Percentiles rank a stretch among this genome's conserved stretches.
These are phyloP conservation scores for Aspergillus oerlinghausenensis DNA, from an alignment of 2,329 filamentous ascomycete species.

Conservation along the genomic window DNA sequence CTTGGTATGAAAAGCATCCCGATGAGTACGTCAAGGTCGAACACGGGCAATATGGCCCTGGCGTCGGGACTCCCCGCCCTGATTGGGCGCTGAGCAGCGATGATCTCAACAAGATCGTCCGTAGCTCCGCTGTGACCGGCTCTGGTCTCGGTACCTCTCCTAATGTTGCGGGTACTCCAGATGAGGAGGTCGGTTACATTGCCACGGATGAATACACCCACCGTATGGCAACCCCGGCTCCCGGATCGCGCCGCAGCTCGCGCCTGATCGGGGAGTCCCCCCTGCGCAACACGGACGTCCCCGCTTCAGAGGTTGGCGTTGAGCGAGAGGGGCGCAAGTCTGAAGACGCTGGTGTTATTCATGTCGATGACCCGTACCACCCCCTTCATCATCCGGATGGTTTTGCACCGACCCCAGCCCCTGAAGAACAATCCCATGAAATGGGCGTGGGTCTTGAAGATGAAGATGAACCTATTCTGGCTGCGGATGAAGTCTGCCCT, in stretches of 20 bases:
- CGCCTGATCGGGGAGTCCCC: constrained; percentile 49
- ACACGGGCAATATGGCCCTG: constrained; percentile 58
- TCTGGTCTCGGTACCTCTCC: constrained; percentile 54
- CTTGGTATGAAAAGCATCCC: constrained; percentile 90
- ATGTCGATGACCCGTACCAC: constrained; percentile 65
- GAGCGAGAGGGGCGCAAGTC: constrained; percentile 6
- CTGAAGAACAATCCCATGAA: constrained; percentile 45
- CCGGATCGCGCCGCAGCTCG: constrained; percentile 39
- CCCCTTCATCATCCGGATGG: constrained; percentile 43
- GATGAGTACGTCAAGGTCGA: constrained; percentile 72
- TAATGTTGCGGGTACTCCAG: constrained; percentile 68
- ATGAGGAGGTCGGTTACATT: constrained; percentile 84
- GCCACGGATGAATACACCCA: constrained; percentile 80
- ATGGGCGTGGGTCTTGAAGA: constrained; percentile 50
- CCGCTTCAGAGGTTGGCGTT: constrained; percentile 35
- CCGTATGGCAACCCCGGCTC: constrained; percentile 64
- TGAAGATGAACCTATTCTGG: constrained; percentile 75
- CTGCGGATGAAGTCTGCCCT: constrained; percentile 76
- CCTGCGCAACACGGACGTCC: constrained; percentile 47
- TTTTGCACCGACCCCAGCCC: constrained; percentile 46
- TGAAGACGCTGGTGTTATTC: constrained; percentile 53
- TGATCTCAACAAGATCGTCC: constrained; percentile 85
- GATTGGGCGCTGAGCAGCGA: constrained; percentile 86
- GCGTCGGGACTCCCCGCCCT: constrained; percentile 55
- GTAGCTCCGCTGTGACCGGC: constrained; percentile 56